phyloP scores from a whole-genome alignment of 306 rosid species.

The Lathyrus tuberosus region DNA sequence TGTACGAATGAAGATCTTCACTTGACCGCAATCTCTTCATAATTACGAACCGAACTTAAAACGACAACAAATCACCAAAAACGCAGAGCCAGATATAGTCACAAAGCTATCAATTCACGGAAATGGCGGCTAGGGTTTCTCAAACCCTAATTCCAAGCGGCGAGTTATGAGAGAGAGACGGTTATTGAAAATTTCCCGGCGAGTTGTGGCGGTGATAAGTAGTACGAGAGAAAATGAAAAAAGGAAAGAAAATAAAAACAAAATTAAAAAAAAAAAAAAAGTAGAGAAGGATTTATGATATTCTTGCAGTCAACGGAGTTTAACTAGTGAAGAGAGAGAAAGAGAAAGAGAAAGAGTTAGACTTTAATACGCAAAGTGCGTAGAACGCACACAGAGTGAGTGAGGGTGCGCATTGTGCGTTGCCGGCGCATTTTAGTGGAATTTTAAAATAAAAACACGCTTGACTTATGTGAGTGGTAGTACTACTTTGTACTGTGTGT shows the following conservation, averaged over 20 bases:
- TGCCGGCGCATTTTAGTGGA: constrained; percentile 39
- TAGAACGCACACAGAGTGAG: constrained; percentile 38
- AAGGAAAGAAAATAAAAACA: not conserved
- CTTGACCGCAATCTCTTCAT: constrained; percentile 95
- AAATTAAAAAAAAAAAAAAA: not conserved
- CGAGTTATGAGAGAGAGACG: not conserved
- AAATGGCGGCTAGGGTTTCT: constrained; percentile 39
- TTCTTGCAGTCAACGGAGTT: constrained; percentile 68
- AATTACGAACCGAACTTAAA: not conserved
- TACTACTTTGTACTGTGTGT: not conserved
- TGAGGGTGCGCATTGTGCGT: constrained; percentile 37
- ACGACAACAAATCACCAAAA: constrained; percentile 18
- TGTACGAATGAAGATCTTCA: constrained; percentile 75
- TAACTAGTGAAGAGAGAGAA: constrained; percentile 39
- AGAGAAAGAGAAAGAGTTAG: constrained; percentile 40
- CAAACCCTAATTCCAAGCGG: too few relatives aligned
- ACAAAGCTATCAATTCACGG: constrained; percentile 1
- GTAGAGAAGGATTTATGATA: not conserved
- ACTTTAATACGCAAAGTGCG: constrained; percentile 73
- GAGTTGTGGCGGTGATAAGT: constrained; percentile 13
- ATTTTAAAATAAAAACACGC: constrained; percentile 22
- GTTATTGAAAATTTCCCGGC: constrained; percentile 31
- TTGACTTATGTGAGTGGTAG: constrained; percentile 17
- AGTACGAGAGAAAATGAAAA: constrained; percentile 12
- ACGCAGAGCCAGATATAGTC: constrained; percentile 13